Evolutionary conservation across 192 early-diverging fungal species (phyloP).

Genomic region (Backusella tarrabulga): DNA sequence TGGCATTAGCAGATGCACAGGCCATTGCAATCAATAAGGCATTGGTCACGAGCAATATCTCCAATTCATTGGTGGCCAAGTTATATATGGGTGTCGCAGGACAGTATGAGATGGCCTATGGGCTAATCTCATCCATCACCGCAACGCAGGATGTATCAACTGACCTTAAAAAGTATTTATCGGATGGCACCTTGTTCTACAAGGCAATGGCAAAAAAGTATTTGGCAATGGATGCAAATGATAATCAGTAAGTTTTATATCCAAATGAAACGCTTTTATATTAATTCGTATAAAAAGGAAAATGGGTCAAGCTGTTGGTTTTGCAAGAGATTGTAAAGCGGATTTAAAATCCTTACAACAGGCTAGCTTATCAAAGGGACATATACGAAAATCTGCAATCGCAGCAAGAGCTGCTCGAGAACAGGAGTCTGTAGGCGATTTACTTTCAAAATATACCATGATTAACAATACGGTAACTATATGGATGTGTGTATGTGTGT

Average conservation of each 20-base stretch:
- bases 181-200: slow-evolving; percentile 45
- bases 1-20: slow-evolving; percentile 56
- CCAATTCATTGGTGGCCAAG: slow-evolving; percentile 53
- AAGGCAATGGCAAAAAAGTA: slow-evolving; percentile 53
- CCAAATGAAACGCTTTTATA: neutral
- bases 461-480: slow-evolving; percentile 54
- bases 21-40: slow-evolving; percentile 56
- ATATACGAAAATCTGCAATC: slow-evolving; percentile 34
- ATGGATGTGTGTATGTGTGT: neutral
- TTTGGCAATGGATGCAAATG: slow-evolving; percentile 56
- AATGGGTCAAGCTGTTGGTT: slow-evolving; percentile 55
- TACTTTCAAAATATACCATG: slow-evolving; percentile 39
- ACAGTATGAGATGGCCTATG: slow-evolving; percentile 58
- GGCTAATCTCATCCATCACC: slow-evolving; percentile 51
- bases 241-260: slow-evolving; percentile 46
- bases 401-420: slow-evolving; percentile 46
- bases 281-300: slow-evolving; percentile 31
- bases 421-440: slow-evolving; percentile 43
- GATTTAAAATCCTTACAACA: slow-evolving; percentile 45
- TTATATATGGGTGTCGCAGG: slow-evolving; percentile 54
- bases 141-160: slow-evolving; percentile 48
- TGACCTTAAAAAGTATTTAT: slow-evolving; percentile 53
- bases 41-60: slow-evolving; percentile 38
- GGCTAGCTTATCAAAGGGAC: slow-evolving; percentile 40
- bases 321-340: slow-evolving; percentile 45